These are phyloP conservation scores for Fusarium succisae DNA, from an alignment of 2,329 filamentous ascomycete genomes.

Conservation along the genomic window DNA sequence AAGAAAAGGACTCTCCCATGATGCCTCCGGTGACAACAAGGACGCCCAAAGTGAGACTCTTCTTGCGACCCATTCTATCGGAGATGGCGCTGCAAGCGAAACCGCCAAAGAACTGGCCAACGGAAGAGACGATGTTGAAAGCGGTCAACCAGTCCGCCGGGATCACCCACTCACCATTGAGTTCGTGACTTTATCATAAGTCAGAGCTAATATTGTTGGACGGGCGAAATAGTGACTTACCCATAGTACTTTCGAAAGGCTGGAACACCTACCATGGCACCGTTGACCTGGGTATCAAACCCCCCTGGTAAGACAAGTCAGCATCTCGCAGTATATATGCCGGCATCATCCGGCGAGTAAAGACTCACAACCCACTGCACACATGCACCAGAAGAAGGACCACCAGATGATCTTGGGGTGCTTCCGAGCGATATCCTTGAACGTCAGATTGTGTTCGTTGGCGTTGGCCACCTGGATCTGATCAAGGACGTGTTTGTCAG, in stretches of 20 bases:
- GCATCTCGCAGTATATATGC: neutral
- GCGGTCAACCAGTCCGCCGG: neutral
- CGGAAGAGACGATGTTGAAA: neutral
- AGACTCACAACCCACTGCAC: neutral
- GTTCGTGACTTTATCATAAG: neutral
- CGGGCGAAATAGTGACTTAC: neutral
- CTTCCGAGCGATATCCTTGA: neutral
- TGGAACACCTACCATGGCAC: neutral
- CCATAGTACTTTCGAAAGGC: neutral
- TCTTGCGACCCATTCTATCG: neutral
- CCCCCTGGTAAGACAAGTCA: neutral
- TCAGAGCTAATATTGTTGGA: neutral
- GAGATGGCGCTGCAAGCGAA: neutral
- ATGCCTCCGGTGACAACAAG: neutral
- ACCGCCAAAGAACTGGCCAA: neutral
- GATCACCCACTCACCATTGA: neutral
- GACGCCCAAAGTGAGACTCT: neutral
- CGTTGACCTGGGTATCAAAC: neutral
- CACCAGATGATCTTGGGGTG: neutral
- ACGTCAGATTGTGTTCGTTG: neutral
- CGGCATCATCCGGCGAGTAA: accelerated
- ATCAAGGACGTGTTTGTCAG: neutral
- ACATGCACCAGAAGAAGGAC: neutral
- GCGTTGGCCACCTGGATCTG: neutral
- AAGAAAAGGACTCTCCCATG: neutral